Conservation (phyloP, 768 basidiomycete genomes). For the Boletus patriciae region DNA sequence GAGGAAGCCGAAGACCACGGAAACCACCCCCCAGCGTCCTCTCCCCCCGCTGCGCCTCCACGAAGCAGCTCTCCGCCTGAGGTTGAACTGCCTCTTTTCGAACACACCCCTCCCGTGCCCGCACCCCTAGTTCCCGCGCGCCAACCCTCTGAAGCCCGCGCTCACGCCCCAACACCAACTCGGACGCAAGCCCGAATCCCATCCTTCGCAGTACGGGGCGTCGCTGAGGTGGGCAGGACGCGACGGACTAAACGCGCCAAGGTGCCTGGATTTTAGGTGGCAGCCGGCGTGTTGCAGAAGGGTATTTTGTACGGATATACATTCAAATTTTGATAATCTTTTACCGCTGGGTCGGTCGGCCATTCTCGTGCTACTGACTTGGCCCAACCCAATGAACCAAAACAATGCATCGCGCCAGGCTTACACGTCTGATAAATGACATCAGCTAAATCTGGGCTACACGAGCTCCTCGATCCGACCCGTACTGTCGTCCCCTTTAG, state of each 20-base stretch:
- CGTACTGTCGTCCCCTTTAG: constrained; percentile 35
- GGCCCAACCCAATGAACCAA: neutral
- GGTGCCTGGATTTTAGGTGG: constrained; percentile 7
- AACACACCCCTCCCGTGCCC: neutral
- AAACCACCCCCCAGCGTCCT: constrained; percentile 5
- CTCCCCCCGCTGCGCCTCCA: constrained; percentile 25
- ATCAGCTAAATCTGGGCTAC: neutral
- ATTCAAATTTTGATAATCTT: neutral
- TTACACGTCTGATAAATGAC: neutral
- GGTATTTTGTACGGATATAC: constrained; percentile 2
- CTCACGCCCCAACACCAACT: constrained; percentile 1
- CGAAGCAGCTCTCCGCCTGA: constrained; percentile 31
- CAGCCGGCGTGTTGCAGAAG: neutral
- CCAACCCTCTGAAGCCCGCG: neutral
- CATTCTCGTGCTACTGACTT: neutral
- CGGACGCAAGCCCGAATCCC: constrained; percentile 46
- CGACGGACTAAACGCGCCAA: constrained; percentile 14
- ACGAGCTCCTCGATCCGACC: constrained; percentile 17
- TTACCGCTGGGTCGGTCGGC: no score
- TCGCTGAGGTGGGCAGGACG: neutral
- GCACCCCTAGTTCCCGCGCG: neutral
- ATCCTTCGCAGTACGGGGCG: constrained; percentile 42
- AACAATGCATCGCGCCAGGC: no score
- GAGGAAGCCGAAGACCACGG: constrained; percentile 2
- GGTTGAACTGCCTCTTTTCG: neutral